Evolutionary conservation across 768 basidiomycete genomes (phyloP), one percentile per base, ranked within the genome.

Genomic region (Roridomyces roridus): DNA sequence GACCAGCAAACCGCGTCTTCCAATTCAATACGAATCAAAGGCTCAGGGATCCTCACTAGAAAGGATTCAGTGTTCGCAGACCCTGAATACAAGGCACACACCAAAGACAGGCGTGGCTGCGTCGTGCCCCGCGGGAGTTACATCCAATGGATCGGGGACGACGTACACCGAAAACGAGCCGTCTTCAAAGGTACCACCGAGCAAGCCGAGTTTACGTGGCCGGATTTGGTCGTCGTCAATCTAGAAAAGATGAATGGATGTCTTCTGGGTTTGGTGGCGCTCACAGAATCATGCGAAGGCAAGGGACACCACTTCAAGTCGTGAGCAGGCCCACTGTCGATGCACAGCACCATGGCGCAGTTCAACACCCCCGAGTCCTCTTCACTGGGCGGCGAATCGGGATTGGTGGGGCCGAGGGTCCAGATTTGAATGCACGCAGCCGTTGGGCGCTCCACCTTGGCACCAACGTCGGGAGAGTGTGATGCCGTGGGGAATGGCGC

Each of bases 281-380:
- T 52, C 54, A 80, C 77, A 36, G 66, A 59, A 59, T 93, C 92
- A 63, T 92, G 84, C 17, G 89, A 85, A 0, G 95, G 94, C 25
- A 94, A 69, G 4, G 96, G 96, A 70, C 96, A 96, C 96, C 96
- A 98, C 72, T 89, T 94, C 14, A 96, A 68, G 46, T 92, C 89
- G 62, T 86, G 83, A 3, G 87, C 90, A 5, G 90, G 83, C 0
- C 96, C 94, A 18, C 80, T 78, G n/a, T 95, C 88, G 9, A 94
- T 62, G 59, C 94, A 96, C 1, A 98, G 66, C 2, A 95, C 87
- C 80, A 97, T 80, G 67, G 93, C 94, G 61, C 95, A 96, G 17
- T 67, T 75, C 78, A 92, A 81, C 51, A 77, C 71, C 0, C 86
- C 86, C 1, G 57, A 44, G 42, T 82, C 75, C 6, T 50, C 46